phyloP scores from a whole-genome alignment of 805 yeast species.

The Metschnikowia borealis region DNA sequence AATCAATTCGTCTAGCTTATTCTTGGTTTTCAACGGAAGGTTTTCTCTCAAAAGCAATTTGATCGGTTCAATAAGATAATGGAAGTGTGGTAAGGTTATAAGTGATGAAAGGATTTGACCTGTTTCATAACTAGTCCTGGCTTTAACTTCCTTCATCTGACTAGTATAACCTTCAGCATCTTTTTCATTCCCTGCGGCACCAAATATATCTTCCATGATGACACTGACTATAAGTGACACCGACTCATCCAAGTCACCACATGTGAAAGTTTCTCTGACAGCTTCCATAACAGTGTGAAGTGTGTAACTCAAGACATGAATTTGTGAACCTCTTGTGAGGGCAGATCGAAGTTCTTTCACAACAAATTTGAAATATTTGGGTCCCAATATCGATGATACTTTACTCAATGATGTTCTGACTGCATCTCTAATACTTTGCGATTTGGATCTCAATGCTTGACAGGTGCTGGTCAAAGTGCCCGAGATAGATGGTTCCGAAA shows the following conservation, averaged over 20 bases:
- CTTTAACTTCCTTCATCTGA: constrained; percentile 85
- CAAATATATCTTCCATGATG: constrained; percentile 90
- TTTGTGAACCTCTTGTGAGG: constrained; percentile 82
- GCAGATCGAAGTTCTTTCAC: constrained; percentile 76
- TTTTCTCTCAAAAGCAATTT: constrained; percentile 58
- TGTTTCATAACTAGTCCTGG: constrained; percentile 82
- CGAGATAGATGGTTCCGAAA: constrained; percentile 60
- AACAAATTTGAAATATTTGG: constrained; percentile 68
- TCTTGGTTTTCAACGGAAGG: constrained; percentile 63
- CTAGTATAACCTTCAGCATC: constrained; percentile 89
- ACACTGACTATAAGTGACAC: constrained; percentile 59
- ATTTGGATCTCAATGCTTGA: constrained; percentile 78
- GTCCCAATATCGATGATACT: constrained; percentile 63
- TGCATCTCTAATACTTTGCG: constrained; percentile 85
- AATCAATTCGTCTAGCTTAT: constrained; percentile 73
- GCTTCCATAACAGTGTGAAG: constrained; percentile 68
- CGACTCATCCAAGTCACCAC: constrained; percentile 74
- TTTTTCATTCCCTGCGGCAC: constrained; percentile 88
- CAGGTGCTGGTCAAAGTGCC: constrained; percentile 83
- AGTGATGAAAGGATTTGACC: constrained; percentile 72
- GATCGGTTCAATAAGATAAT: constrained; percentile 62
- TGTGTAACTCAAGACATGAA: constrained; percentile 87
- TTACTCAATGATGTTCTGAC: constrained; percentile 71
- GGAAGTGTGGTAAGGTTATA: constrained; percentile 55
- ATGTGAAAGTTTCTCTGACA: constrained; percentile 42